phyloP scores from a whole-genome alignment of 768 basidiomycete species.

The Boletus reticuloceps region DNA sequence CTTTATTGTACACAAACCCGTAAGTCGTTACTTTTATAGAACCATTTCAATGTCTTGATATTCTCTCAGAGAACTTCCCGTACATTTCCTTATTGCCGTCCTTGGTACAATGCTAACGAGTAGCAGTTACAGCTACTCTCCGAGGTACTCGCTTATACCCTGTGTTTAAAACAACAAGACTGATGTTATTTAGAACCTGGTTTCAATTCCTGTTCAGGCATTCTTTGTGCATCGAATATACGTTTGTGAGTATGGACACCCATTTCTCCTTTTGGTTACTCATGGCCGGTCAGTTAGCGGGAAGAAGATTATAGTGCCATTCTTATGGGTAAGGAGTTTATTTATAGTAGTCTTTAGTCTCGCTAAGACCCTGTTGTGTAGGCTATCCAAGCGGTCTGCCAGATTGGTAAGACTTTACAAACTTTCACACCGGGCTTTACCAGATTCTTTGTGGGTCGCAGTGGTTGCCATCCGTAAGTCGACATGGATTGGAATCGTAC shows the following conservation, averaged over 20 bases:
- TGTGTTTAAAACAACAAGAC: neutral
- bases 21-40: neutral
- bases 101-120: neutral
- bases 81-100: neutral
- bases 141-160: neutral
- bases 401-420: neutral
- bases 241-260: neutral
- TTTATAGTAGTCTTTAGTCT: neutral
- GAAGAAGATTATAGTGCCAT: neutral
- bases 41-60: neutral
- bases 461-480: too few species aligned
- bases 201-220: neutral
- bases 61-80: neutral
- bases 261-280: neutral
- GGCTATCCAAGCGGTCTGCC: neutral
- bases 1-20: neutral
- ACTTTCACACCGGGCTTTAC: too few species aligned
- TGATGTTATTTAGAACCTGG: neutral
- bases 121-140: neutral
- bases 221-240: slow-evolving; percentile 1
- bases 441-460: too few species aligned
- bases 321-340: neutral
- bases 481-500: too few species aligned
- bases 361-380: neutral
- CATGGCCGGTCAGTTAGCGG: neutral